Evolutionary conservation across 805 yeast genomes (phyloP).

Genomic region (Starmerella sp.): DNA sequence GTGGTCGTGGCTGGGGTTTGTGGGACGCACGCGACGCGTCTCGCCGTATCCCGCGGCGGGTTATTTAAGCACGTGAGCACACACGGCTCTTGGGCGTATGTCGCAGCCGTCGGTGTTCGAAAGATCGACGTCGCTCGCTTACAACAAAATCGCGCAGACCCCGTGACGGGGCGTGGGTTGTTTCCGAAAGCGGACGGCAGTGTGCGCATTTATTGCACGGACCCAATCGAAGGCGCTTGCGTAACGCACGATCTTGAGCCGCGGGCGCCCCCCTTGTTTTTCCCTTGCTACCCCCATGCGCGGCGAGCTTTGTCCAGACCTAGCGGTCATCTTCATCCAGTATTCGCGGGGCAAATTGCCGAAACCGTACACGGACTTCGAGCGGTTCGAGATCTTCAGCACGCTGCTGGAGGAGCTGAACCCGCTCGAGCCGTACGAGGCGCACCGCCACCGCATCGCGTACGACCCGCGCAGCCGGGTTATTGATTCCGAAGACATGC

Average conservation of each 20-base stretch:
- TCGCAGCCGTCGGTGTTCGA: no score
- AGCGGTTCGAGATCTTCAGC: conserved; percentile 24
- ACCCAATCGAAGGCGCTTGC: no score
- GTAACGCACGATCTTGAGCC: no score
- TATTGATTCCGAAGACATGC: conserved; percentile 28
- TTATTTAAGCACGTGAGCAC: no score
- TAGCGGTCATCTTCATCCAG: neutral
- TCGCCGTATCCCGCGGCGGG: no score
- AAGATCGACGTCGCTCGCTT: no score
- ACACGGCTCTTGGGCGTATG: no score
- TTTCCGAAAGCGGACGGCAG: neutral
- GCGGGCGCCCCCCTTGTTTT: no score
- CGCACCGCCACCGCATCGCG: conserved; percentile 34
- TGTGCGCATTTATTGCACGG: no score
- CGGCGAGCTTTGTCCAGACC: neutral
- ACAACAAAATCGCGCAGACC: neutral
- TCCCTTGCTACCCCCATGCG: no score
- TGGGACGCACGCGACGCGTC: neutral
- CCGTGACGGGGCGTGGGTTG: neutral
- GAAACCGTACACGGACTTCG: neutral
- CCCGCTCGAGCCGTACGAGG: conserved; percentile 41
- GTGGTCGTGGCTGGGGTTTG: neutral
- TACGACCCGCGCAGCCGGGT: conserved; percentile 35
- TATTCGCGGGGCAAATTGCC: neutral
- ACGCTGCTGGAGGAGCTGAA: conserved; percentile 33